Evolutionary conservation across 305 asterid genomes (phyloP).

Genomic region (Solanum hybrid): DNA sequence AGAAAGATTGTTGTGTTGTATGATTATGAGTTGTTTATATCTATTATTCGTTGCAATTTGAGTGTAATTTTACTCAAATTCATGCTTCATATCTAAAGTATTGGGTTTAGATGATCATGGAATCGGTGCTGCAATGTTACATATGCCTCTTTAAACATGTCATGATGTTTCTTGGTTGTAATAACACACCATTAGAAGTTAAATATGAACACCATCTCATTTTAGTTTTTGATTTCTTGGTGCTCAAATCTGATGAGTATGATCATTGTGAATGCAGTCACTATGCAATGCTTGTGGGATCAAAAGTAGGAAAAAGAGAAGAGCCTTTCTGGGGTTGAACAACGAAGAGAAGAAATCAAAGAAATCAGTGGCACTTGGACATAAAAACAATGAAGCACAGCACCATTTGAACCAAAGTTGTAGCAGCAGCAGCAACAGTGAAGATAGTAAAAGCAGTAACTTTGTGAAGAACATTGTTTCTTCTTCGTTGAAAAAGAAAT

Average conservation of each 20-base stretch:
- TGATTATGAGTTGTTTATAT: neutral
- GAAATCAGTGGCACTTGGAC: constrained; percentile 22
- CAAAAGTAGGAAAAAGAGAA: constrained; percentile 62
- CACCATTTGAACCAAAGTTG: constrained; percentile 32
- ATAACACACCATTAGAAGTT: neutral
- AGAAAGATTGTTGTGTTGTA: neutral
- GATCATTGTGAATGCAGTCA: constrained; percentile 32
- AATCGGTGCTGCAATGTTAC: neutral
- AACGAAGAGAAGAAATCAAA: constrained; percentile 54
- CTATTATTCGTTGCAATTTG: neutral
- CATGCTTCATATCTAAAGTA: neutral
- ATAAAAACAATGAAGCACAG: constrained; percentile 32
- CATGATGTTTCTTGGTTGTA: neutral
- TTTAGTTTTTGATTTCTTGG: constrained; percentile 8
- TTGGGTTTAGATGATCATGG: neutral
- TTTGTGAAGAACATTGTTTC: constrained; percentile 14
- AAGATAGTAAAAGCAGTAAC: constrained; percentile 12
- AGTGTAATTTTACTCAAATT: neutral
- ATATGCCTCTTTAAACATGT: neutral
- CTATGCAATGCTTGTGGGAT: constrained; percentile 84
- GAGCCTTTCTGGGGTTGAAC: constrained; percentile 50
- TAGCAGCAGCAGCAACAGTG: constrained; percentile 45
- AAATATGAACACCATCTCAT: neutral
- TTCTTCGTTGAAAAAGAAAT: constrained; percentile 23
- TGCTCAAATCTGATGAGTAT: constrained; percentile 14